phyloP scores from a whole-genome alignment of 169 alveolate genomes.

The Cryptosporidium canis region DNA sequence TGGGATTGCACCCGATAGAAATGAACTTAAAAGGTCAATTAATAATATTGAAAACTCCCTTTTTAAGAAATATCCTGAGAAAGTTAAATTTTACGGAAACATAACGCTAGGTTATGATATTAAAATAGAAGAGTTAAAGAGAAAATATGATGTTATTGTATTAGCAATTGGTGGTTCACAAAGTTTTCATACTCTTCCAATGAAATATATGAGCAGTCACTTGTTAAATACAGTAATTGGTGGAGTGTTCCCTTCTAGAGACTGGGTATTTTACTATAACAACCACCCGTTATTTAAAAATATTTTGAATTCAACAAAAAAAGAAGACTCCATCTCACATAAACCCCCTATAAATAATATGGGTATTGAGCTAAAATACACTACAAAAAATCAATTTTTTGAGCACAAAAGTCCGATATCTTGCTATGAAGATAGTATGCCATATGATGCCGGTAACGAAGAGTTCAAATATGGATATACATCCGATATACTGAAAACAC shows the following conservation, averaged over 20 bases:
- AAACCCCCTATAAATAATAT: neutral
- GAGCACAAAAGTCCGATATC: constrained; percentile 36
- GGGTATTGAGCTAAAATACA: neutral
- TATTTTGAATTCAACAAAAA: neutral
- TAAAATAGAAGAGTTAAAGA: constrained; percentile 9
- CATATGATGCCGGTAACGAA: neutral
- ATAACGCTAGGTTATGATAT: constrained; percentile 52
- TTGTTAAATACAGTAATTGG: constrained; percentile 12
- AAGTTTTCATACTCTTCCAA: constrained; percentile 13
- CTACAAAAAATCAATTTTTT: constrained; percentile 18
- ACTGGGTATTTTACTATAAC: constrained; percentile 62
- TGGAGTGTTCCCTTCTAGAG: constrained; percentile 64
- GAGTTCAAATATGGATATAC: constrained; percentile 32
- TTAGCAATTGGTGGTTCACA: constrained; percentile 59
- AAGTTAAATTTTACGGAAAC: constrained; percentile 35
- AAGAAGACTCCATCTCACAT: neutral
- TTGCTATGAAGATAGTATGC: neutral
- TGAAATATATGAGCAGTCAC: neutral
- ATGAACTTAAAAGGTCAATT: constrained; percentile 22
- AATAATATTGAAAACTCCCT: constrained; percentile 31
- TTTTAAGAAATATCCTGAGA: constrained; percentile 41
- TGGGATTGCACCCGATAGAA: constrained; percentile 58
- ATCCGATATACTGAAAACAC: neutral
- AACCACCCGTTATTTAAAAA: constrained; percentile 47
- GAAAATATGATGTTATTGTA: constrained; percentile 26